phyloP scores from a whole-genome alignment of 2,329 filamentous ascomycete genomes.

The Dactylella cylindrospora region DNA sequence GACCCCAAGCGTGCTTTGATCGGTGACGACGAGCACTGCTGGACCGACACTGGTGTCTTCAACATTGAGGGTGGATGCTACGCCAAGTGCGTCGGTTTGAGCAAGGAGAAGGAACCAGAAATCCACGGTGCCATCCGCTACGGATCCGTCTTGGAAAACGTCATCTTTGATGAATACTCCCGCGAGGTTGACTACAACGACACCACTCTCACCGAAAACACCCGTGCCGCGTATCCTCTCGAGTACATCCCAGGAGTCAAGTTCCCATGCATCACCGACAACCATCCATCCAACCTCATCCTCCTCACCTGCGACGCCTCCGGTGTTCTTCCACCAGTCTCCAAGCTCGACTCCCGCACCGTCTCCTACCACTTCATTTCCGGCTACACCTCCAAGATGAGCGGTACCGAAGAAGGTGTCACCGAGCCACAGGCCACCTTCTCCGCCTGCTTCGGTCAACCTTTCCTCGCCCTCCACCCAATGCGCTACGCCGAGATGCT shows the following conservation, averaged over 20 bases:
- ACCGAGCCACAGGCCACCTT: slow-evolving; percentile 98
- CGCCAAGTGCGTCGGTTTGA: slow-evolving; percentile 96
- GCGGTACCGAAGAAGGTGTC: slow-evolving; percentile 94
- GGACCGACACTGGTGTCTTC: slow-evolving; percentile 94
- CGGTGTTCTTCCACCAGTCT: slow-evolving; percentile 95
- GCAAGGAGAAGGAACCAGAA: slow-evolving; percentile 97
- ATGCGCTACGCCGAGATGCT: slow-evolving; percentile 99
- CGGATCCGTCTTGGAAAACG: slow-evolving; percentile 96
- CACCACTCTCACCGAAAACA: slow-evolving; percentile 93
- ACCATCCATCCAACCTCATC: slow-evolving; percentile 95
- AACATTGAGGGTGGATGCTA: slow-evolving; percentile 99
- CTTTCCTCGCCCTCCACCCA: slow-evolving; percentile 96
- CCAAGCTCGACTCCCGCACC: slow-evolving; percentile 85
- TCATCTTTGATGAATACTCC: slow-evolving; percentile 89
- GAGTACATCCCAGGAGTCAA: slow-evolving; percentile 99
- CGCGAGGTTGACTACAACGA: slow-evolving; percentile 96
- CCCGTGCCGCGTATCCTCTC: slow-evolving; percentile 90
- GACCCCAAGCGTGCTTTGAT: slow-evolving; percentile 96
- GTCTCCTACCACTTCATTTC: slow-evolving; percentile 99
- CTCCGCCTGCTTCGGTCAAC: slow-evolving; percentile 98
- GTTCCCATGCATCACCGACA: slow-evolving; percentile 86
- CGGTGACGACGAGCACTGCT: slow-evolving; percentile 99
- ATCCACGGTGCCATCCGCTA: slow-evolving; percentile 95
- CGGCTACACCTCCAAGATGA: slow-evolving; percentile 99
- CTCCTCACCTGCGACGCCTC: slow-evolving; percentile 97